Evolutionary conservation across 2,329 filamentous ascomycete species (phyloP).

Genomic region (Stenocarpella maydis): DNA sequence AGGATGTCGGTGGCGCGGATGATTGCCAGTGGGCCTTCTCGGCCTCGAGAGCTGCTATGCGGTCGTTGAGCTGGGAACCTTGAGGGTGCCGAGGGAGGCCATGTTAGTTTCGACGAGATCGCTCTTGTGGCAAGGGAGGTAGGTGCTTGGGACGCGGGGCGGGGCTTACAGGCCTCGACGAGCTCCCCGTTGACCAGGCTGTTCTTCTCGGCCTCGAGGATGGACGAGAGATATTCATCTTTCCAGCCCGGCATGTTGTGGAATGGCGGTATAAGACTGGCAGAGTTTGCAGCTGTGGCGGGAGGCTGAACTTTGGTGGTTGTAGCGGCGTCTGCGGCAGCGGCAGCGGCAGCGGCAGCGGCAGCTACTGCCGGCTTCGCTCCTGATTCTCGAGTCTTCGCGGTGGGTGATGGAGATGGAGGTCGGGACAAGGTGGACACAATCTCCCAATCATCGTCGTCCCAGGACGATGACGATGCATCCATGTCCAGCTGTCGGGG

Average conservation of each 20-base stretch:
- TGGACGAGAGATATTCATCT: constrained; percentile 79
- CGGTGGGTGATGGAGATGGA: constrained; percentile 14
- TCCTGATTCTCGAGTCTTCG: not conserved
- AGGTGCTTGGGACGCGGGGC: constrained; percentile 28
- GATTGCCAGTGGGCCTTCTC: constrained; percentile 52
- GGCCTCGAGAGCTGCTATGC: constrained; percentile 69
- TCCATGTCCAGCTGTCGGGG: constrained; percentile 11
- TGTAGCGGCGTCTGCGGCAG: not conserved
- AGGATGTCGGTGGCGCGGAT: not conserved
- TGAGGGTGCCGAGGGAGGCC: constrained; percentile 27
- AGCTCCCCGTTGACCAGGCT: constrained; percentile 68
- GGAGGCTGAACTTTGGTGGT: not conserved
- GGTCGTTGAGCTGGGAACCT: constrained; percentile 74
- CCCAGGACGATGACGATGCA: constrained; percentile 22
- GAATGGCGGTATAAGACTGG: no score
- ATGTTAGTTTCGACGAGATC: not conserved
- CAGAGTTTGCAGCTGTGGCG: not conserved
- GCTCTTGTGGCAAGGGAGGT: constrained; percentile 19
- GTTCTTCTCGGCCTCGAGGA: constrained; percentile 77
- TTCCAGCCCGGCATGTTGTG: constrained; percentile 72
- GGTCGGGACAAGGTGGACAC: constrained; percentile 27
- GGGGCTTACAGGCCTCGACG: constrained; percentile 77
- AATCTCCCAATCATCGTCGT: constrained; percentile 30
- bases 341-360: no score
- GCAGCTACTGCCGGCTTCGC: not conserved